Percentiles rank a stretch among this genome's conserved stretches.
phyloP scores from a whole-genome alignment of 1,284 basidiomycete species.

The Meripilus lineatus region DNA sequence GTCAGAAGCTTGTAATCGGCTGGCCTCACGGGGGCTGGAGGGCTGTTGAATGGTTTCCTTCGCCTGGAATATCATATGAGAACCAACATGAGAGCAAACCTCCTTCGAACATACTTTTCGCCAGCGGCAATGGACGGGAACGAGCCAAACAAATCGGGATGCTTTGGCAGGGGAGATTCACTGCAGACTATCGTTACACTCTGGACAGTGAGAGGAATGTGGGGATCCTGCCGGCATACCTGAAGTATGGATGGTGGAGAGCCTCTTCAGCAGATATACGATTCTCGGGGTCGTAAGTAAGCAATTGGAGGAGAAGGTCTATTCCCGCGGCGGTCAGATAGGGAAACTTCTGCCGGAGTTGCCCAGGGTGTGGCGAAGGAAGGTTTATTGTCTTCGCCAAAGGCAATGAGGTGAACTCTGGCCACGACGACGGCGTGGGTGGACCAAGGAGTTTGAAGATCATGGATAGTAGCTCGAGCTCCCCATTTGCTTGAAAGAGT shows the following conservation, averaged over 20 bases:
- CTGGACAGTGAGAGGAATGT: background rate
- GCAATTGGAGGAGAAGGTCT: constrained; percentile 77
- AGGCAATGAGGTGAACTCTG: constrained; percentile 75
- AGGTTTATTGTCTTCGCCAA: constrained; percentile 77
- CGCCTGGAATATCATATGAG: constrained; percentile 39
- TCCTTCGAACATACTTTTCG: constrained; percentile 66
- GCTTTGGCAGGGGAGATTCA: constrained; percentile 92
- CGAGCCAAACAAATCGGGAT: constrained; percentile 94
- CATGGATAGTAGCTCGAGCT: constrained; percentile 89
- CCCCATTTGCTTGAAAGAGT: constrained; percentile 92
- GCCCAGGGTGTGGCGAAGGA: constrained; percentile 69
- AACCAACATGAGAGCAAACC: constrained; percentile 1
- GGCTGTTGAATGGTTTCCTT: constrained; percentile 71
- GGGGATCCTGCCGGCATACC: constrained; percentile 39
- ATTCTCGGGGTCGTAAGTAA: constrained; percentile 86
- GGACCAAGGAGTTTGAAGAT: constrained; percentile 92
- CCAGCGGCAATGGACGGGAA: constrained; percentile 98
- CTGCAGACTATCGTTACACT: constrained; percentile 34
- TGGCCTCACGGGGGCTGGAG: constrained; percentile 65
- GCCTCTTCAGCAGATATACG: constrained; percentile 89
- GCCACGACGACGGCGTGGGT: constrained; percentile 85
- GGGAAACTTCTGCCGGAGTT: constrained; percentile 74
- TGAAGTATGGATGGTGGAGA: constrained; percentile 88
- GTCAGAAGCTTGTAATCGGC: constrained; percentile 59
- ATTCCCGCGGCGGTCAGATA: constrained; percentile 81